These are phyloP conservation scores for Coccinonectria pachysandricola DNA, from an alignment of 2,329 filamentous ascomycete species.

Conservation along the genomic window DNA sequence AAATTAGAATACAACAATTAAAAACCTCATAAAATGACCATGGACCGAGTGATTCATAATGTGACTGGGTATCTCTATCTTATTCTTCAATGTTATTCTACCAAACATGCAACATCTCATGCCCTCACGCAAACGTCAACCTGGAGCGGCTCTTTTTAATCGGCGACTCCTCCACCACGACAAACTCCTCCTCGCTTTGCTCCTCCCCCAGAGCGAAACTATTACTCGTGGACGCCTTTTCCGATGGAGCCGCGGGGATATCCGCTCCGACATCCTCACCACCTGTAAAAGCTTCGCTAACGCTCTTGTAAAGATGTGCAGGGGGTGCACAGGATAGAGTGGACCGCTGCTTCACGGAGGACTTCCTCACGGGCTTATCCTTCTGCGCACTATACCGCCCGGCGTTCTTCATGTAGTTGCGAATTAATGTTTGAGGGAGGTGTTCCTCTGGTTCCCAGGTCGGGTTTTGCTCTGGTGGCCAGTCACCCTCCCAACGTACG, in stretches of 20 bases:
- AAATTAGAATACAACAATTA: too few species aligned
- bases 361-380: constrained; percentile 13
- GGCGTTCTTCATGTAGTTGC: constrained; percentile 26
- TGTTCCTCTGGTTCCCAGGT: constrained; percentile 49
- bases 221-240: too few species aligned
- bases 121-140: too few species aligned
- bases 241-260: constrained; percentile 1
- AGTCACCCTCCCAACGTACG: constrained; percentile 47
- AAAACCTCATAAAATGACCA: too few species aligned
- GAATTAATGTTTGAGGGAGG: constrained; percentile 31
- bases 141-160: neutral
- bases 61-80: too few species aligned
- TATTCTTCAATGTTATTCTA: too few species aligned
- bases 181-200: constrained; percentile 13
- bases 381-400: constrained; percentile 10
- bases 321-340: too few species aligned
- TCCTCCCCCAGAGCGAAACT: too few species aligned
- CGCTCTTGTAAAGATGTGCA: constrained; percentile 16
- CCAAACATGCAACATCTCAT: too few species aligned
- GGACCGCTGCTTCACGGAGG: constrained; percentile 15
- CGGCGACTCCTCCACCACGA: constrained; percentile 17
- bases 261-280: constrained; percentile 4
- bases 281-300: constrained; percentile 21
- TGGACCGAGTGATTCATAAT: too few species aligned
- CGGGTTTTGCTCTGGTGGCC: constrained; percentile 45